Base-by-base conservation (phyloP, 306 rosid genomes). In the Quercus ilex region DNA sequence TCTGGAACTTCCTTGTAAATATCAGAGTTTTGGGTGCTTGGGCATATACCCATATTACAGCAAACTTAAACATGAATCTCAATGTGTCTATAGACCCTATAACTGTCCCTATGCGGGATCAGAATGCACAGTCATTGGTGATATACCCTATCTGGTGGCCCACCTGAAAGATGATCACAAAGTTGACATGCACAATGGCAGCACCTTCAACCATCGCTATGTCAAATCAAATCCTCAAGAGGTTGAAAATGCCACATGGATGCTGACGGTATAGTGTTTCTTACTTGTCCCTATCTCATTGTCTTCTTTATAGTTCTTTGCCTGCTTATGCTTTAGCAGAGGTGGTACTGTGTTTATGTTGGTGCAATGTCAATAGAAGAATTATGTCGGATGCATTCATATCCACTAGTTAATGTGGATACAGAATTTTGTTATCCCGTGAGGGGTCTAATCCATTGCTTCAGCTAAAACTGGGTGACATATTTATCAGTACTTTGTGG, bases 81-180 rank as follows among this genome's bases (percentile, higher is more conserved):
- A 85, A 63, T 94, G 98, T 72, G 75, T 75, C 21, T 82, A 80
- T 83, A 87, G 96, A 79, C 97, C 98, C 31, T 92, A 92, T 77
- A 94, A 83, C 86, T 94, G 98, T 64, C 98, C 98, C 17, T 94
- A 94, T 85, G 98, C 98, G 70, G 98, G 98, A 69, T 94, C 98
- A 53, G 96, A 92, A 81, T 94, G 98, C 89, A 69, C 87, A 1
- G 83, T 86, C 63, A 68, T 88, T 58, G 98, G 96, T 78, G 98
- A 94, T 82, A 94, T 94, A 74, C 92, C 97, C 55, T 87, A 74
- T 84, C 76, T 94, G 69, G 98, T 94, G 78, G 82, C 91, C 58
- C 98, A 94, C 84, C 87, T 92, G 74, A 89, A 89, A 85, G 96
- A 92, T 7, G 94, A 94, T 81, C 97, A 94, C 89, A 94, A 94